Evolutionary conservation across 345 rosid genomes (phyloP).

Genomic region (Psidium friedrichsthalianum): DNA sequence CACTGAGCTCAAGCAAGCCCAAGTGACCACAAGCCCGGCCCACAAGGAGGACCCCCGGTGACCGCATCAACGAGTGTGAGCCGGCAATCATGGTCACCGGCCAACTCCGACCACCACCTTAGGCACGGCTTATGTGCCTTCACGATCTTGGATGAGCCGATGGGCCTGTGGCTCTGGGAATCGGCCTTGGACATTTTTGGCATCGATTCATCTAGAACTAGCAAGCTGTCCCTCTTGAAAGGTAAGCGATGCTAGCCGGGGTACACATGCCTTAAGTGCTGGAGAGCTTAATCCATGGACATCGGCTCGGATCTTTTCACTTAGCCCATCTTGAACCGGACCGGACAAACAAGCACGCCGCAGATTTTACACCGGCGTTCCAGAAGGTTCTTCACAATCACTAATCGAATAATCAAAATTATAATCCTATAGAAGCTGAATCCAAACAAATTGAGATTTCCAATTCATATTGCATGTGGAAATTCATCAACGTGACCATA

Average conservation of each 20-base stretch:
- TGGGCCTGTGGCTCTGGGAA: not conserved
- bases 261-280: not conserved
- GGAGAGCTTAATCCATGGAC: not conserved
- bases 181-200: not conserved
- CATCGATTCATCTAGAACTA: not conserved
- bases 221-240: not conserved
- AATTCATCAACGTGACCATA: not conserved
- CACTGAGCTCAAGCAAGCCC: not conserved
- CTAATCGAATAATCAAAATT: not conserved
- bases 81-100: not conserved
- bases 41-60: not conserved
- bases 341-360: fast-evolving
- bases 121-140: fast-evolving
- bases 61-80: not conserved
- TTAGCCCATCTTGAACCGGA: not conserved
- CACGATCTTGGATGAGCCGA: not conserved
- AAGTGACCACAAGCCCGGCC: not conserved
- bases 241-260: not conserved
- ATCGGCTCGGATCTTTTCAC: not conserved
- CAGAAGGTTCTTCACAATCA: not conserved
- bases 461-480: not conserved
- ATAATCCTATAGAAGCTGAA: not conserved
- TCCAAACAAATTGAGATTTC: not conserved
- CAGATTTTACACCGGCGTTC: fast-evolving
- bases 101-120: not conserved